phyloP scores from a whole-genome alignment of 2,329 filamentous ascomycete species.

The Cadophora sp. region DNA sequence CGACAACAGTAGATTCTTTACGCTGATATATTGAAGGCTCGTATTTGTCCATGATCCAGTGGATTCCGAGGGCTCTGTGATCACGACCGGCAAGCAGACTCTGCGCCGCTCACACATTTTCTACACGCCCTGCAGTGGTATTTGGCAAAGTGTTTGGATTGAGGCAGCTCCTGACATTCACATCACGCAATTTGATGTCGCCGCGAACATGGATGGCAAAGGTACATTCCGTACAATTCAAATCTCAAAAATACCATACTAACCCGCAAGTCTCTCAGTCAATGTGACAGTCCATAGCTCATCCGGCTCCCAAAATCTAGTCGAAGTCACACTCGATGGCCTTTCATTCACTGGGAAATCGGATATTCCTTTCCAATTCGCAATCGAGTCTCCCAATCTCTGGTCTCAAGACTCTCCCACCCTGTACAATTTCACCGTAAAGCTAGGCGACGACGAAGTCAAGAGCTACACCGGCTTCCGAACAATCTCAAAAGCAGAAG shows the following conservation, averaged over 20 bases:
- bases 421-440: conserved; percentile 69
- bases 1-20: background rate
- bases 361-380: conserved; percentile 60
- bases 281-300: conserved; percentile 61
- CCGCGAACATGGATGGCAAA: conserved; percentile 61
- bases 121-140: conserved; percentile 75
- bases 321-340: conserved; percentile 24
- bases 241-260: no score
- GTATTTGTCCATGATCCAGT: conserved; percentile 74
- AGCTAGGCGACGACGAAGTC: conserved; percentile 58
- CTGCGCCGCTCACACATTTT: conserved; percentile 61
- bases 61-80: conserved; percentile 59
- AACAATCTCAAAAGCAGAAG: conserved; percentile 61
- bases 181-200: conserved; percentile 51
- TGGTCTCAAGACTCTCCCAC: conserved; percentile 71
- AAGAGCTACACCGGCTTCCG: conserved; percentile 74
- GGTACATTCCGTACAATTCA: conserved; percentile 38
- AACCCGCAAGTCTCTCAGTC: conserved; percentile 48
- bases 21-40: conserved; percentile 50
- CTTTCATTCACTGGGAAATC: conserved; percentile 52
- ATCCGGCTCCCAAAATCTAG: conserved; percentile 42
- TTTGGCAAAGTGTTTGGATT: conserved; percentile 78
- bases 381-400: conserved; percentile 59
- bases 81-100: conserved; percentile 72
- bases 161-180: conserved; percentile 64